phyloP scores from a whole-genome alignment of 306 rosid genomes.

The Cucurbita ficifolia region DNA sequence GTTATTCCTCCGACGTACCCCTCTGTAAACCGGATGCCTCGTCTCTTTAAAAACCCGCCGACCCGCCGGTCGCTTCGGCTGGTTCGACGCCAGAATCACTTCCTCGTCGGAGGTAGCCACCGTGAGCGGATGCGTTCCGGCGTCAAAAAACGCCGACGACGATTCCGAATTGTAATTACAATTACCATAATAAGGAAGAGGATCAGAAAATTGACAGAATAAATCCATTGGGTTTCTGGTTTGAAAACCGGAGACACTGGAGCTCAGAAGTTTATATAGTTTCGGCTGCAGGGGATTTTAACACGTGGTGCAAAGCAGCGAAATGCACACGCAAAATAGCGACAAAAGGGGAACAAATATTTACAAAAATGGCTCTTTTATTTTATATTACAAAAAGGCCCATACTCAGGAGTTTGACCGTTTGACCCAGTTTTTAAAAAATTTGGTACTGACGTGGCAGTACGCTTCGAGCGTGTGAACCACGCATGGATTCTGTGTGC shows the following conservation, averaged over 20 bases:
- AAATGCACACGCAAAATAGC: not conserved
- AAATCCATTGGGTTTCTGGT: constrained; percentile 4
- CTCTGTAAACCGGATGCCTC: constrained; percentile 65
- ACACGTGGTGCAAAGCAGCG: not conserved
- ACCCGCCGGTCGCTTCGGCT: constrained; percentile 64
- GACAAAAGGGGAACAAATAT: not conserved
- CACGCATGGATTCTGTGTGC: too few relatives aligned
- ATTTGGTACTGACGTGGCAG: too few relatives aligned
- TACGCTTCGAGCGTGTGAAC: too few relatives aligned
- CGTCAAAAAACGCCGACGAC: constrained; percentile 4
- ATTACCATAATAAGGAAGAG: not conserved
- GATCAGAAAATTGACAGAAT: constrained; percentile 3
- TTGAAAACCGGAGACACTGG: not conserved
- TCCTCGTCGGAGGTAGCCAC: constrained; percentile 27
- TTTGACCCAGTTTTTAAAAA: too few relatives aligned
- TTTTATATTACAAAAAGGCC: too few relatives aligned
- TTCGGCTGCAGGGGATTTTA: not conserved
- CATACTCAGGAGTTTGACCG: too few relatives aligned
- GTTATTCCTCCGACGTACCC: constrained; percentile 52
- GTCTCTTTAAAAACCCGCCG: constrained; percentile 58
- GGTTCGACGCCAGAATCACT: constrained; percentile 31
- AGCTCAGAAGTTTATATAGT: not conserved
- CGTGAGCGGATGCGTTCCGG: not conserved
- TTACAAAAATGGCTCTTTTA: too few relatives aligned
- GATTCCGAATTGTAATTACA: constrained; percentile 1